A percentile compares a stretch with the other conserved stretches of the same genome.
Conservation (phyloP, 23 red algal genomes). For the Gracilaria gracilis region DNA sequence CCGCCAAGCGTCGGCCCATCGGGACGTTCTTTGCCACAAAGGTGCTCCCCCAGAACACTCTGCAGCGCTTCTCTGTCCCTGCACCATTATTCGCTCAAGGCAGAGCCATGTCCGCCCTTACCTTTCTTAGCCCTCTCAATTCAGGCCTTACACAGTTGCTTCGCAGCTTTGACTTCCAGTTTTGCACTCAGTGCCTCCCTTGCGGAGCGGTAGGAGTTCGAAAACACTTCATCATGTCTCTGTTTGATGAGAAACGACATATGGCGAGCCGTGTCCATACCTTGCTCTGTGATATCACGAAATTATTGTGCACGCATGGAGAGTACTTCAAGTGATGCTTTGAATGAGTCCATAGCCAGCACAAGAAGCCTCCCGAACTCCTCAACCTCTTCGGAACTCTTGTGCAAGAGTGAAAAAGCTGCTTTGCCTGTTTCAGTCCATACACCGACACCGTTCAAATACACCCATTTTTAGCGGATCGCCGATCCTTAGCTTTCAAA, state of each 20-base stretch:
- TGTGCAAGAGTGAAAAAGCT: not conserved
- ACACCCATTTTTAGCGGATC: not conserved
- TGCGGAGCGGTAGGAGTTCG: not conserved
- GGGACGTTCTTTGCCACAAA: conserved; percentile 19
- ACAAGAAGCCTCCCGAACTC: not conserved
- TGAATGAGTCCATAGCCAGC: not conserved
- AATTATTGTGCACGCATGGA: conserved; percentile 21
- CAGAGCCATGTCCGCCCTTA: not conserved
- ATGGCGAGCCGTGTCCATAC: not conserved
- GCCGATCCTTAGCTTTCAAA: no score
- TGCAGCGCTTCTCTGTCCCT: not conserved
- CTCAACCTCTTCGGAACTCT: not conserved
- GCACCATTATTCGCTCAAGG: not conserved
- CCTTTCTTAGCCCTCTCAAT: not conserved
- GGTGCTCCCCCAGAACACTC: not conserved
- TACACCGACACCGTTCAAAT: conserved; percentile 42
- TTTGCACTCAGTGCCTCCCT: not conserved
- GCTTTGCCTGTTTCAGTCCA: conserved; percentile 16
- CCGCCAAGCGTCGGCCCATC: conserved; percentile 16
- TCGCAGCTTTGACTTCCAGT: not conserved
- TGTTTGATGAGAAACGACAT: conserved; percentile 34
- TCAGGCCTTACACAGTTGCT: not conserved
- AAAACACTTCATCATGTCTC: conserved; percentile 16
- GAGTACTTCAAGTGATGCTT: not conserved
- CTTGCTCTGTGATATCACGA: conserved; percentile 27